These are phyloP conservation scores for Edaphochlamys debaryana DNA, from an alignment of 139 green algal species.

Conservation along the genomic window DNA sequence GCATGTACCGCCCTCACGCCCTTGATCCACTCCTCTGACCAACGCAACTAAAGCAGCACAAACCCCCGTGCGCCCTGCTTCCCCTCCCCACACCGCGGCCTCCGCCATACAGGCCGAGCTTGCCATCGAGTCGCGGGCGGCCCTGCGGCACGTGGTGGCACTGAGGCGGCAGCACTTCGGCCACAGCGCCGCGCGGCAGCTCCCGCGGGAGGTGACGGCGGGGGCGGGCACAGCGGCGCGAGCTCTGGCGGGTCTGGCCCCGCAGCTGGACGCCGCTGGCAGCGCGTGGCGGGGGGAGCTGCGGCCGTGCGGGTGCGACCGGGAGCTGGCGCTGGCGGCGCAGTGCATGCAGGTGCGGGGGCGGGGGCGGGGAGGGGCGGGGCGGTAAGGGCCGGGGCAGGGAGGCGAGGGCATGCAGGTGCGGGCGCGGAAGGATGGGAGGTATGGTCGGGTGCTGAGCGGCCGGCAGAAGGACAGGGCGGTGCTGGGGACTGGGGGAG, in stretches of 20 bases:
- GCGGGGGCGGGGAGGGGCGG: not conserved
- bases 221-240: not conserved
- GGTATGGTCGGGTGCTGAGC: too few relatives aligned
- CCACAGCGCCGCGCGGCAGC: not conserved
- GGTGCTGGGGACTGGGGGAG: not conserved
- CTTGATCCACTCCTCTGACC: too few relatives aligned
- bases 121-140: conserved; percentile 30
- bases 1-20: too few relatives aligned
- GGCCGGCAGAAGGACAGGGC: not conserved
- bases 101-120: too few relatives aligned
- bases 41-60: too few relatives aligned
- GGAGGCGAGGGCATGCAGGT: not conserved
- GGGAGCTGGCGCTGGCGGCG: conserved; percentile 36
- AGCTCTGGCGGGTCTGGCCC: not conserved
- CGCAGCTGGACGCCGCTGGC: conserved; percentile 32
- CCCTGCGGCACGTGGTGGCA: conserved; percentile 32
- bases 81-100: too few relatives aligned
- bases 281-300: not conserved
- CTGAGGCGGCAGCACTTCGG: conserved; percentile 33
- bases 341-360: conserved; percentile 27
- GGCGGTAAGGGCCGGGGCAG: not conserved
- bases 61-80: too few relatives aligned
- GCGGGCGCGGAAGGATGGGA: too few relatives aligned
- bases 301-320: conserved; percentile 25
- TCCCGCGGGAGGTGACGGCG: conserved; percentile 1